Conservation (phyloP, 371 early-diverging fungal genomes). For the Thermomucor indicae-seudaticae region DNA sequence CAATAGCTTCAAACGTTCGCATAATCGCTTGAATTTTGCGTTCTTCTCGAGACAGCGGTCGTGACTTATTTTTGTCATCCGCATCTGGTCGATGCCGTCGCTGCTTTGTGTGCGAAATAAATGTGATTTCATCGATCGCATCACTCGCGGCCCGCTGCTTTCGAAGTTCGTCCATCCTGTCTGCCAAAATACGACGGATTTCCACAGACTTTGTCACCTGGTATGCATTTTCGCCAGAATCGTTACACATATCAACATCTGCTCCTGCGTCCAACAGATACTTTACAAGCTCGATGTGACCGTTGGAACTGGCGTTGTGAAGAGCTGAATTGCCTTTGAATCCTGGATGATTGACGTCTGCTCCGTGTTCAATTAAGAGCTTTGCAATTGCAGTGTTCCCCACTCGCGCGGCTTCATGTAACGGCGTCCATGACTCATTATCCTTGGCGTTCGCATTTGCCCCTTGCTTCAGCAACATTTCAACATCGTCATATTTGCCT, state of each 20-base stretch:
- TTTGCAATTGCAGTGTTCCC: conserved; percentile 63
- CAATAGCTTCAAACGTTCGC: conserved; percentile 45
- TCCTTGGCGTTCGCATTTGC: conserved; percentile 73
- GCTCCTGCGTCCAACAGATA: conserved; percentile 66
- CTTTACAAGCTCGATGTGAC: conserved; percentile 58
- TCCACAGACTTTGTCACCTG: conserved; percentile 40
- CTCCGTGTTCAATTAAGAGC: conserved; percentile 67
- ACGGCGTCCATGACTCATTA: conserved; percentile 65
- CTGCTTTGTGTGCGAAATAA: conserved; percentile 36
- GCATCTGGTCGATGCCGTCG: conserved; percentile 12
- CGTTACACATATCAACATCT: conserved; percentile 49
- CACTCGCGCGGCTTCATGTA: conserved; percentile 77
- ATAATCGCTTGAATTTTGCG: conserved; percentile 66
- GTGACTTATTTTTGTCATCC: conserved; percentile 13
- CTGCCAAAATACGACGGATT: conserved; percentile 33
- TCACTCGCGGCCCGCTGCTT: conserved; percentile 29
- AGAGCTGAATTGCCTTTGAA: conserved; percentile 62
- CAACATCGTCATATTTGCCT: conserved; percentile 18
- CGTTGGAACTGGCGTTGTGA: conserved; percentile 63
- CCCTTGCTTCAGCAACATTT: conserved; percentile 49
- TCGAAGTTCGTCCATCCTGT: conserved; percentile 38
- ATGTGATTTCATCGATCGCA: conserved; percentile 31
- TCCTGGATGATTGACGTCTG: conserved; percentile 61
- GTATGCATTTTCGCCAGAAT: conserved; percentile 49
- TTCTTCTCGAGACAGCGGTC: conserved; percentile 59